Percentiles rank a stretch among this genome's conserved stretches.
Conservation (phyloP, 2,329 filamentous ascomycete species). For the Orbilia blumenaviensis region DNA sequence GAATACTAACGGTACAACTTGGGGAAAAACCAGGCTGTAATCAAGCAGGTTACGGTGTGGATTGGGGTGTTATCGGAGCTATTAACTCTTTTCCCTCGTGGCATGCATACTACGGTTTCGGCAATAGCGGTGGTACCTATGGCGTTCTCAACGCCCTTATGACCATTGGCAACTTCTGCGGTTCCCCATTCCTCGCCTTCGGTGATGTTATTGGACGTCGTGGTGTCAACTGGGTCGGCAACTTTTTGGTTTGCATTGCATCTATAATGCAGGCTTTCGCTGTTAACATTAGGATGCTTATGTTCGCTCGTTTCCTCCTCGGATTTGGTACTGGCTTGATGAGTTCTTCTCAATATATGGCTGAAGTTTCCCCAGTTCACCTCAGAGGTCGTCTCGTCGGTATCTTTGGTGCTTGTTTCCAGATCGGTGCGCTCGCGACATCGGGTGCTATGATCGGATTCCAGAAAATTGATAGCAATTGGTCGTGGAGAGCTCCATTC, state of each 20-base stretch:
- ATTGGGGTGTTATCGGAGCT: slow-evolving; percentile 65
- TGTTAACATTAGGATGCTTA: slow-evolving; percentile 59
- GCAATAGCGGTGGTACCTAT: slow-evolving; percentile 61
- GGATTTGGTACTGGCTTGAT: slow-evolving; percentile 61
- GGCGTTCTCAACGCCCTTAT: slow-evolving; percentile 65
- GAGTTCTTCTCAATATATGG: slow-evolving; percentile 62
- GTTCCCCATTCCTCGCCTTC: slow-evolving; percentile 65
- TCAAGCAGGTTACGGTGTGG: slow-evolving; percentile 64
- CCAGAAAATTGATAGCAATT: slow-evolving; percentile 60
- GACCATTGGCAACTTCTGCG: slow-evolving; percentile 64
- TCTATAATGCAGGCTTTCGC: slow-evolving; percentile 61
- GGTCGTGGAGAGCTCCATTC: slow-evolving; percentile 61
- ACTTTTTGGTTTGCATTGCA: slow-evolving; percentile 63
- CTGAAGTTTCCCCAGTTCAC: slow-evolving; percentile 58
- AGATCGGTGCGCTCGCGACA: slow-evolving; percentile 63
- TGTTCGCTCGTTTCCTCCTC: slow-evolving; percentile 61
- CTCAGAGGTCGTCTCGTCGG: slow-evolving; percentile 64
- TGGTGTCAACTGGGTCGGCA: slow-evolving; percentile 65
- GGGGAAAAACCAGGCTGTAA: slow-evolving; percentile 63
- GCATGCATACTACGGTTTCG: slow-evolving; percentile 64
- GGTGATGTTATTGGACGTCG: slow-evolving; percentile 67
- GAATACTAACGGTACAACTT: slow-evolving; percentile 56
- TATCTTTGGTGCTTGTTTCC: slow-evolving; percentile 65
- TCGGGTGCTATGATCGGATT: slow-evolving; percentile 63
- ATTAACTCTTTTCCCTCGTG: slow-evolving; percentile 63